Conservation (phyloP, 2,329 filamentous ascomycete species). For the Fusarium udum region DNA sequence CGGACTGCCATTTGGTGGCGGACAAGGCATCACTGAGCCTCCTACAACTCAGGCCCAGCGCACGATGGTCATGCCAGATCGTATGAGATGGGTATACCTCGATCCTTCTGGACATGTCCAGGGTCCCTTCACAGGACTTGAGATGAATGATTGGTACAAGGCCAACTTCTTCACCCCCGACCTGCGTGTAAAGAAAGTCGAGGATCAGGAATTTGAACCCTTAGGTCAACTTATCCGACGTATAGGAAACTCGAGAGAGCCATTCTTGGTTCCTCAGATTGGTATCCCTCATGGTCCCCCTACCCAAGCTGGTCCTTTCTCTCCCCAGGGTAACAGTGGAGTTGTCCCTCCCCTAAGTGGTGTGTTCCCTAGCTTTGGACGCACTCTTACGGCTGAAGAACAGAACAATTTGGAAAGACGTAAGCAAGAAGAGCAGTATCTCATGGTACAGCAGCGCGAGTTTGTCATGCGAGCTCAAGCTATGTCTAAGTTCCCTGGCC, state of each 20-base stretch:
- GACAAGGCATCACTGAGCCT: conserved; percentile 54
- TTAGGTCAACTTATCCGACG: conserved; percentile 92
- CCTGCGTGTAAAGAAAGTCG: conserved; percentile 91
- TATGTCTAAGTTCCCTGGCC: conserved; percentile 71
- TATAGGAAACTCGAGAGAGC: conserved; percentile 96
- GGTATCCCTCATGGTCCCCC: conserved; percentile 90
- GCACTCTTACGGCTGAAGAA: conserved; percentile 95
- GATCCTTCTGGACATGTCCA: conserved; percentile 93
- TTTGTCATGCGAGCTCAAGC: conserved; percentile 87
- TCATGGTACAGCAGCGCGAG: conserved; percentile 96
- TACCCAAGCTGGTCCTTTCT: conserved; percentile 59
- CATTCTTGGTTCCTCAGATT: conserved; percentile 96
- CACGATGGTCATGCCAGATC: conserved; percentile 95
- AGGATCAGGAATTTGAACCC: conserved; percentile 94
- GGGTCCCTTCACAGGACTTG: conserved; percentile 92
- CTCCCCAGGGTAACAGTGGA: conserved; percentile 62
- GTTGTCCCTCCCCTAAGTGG: conserved; percentile 90
- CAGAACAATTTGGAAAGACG: conserved; percentile 96
- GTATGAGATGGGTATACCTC: conserved; percentile 98
- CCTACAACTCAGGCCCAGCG: conserved; percentile 78
- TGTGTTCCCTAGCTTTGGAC: conserved; percentile 95
- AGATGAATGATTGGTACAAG: conserved; percentile 99
- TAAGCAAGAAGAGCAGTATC: conserved; percentile 97
- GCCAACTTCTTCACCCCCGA: conserved; percentile 97
- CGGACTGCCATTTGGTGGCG: conserved; percentile 50